phyloP scores from a whole-genome alignment of 2,329 filamentous ascomycete genomes.

The Pseudogymnoascus sp. region DNA sequence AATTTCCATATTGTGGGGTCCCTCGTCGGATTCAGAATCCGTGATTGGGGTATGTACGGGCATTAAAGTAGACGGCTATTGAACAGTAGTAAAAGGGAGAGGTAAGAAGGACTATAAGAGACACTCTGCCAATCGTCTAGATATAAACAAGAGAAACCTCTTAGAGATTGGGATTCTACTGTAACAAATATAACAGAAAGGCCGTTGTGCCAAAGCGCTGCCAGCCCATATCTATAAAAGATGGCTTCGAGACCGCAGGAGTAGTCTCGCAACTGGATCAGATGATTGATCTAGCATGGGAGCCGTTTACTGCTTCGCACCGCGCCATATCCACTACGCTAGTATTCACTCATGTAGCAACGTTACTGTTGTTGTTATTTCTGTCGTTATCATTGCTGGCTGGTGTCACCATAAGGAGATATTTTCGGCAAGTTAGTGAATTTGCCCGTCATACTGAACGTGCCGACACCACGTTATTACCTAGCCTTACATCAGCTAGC shows the following conservation, averaged over 20 bases:
- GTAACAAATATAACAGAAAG: neutral
- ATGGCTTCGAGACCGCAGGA: neutral
- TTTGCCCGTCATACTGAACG: too few species aligned
- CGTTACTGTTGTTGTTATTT: neutral
- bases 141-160: neutral
- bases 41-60: neutral
- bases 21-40: neutral
- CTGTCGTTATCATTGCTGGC: neutral
- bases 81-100: neutral
- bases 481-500: neutral
- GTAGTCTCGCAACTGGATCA: neutral
- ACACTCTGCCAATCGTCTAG: neutral
- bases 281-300: neutral
- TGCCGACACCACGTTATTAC: neutral
- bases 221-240: neutral
- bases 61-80: neutral
- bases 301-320: neutral
- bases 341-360: neutral
- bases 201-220: neutral
- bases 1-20: neutral
- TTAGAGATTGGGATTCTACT: neutral
- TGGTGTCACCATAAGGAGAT: neutral
- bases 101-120: neutral
- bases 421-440: too few species aligned
- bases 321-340: neutral